Evolutionary conservation across 2,329 filamentous ascomycete species (phyloP).

Genomic region (Botrytis cinerea): DNA sequence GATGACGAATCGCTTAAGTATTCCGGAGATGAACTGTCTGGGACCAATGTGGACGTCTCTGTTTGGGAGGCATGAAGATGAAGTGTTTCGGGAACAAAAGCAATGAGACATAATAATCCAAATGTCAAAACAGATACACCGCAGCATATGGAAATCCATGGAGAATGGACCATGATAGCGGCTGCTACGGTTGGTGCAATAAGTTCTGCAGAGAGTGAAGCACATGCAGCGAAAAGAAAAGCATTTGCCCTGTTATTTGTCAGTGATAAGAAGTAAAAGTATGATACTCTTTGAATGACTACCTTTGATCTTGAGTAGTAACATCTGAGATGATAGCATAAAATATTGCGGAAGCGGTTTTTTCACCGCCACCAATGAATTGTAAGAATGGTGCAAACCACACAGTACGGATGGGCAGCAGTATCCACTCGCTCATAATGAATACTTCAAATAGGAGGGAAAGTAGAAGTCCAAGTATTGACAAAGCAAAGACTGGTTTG

Average conservation of each 20-base stretch:
- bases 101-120: constrained; percentile 31
- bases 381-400: constrained; percentile 42
- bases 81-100: constrained; percentile 41
- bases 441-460: constrained; percentile 38
- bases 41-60: not conserved
- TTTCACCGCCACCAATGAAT: constrained; percentile 44
- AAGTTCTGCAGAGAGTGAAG: constrained; percentile 42
- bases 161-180: constrained; percentile 42
- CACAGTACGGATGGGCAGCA: constrained; percentile 41
- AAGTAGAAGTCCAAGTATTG: constrained; percentile 41
- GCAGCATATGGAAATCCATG: constrained; percentile 36
- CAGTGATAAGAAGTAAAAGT: not conserved
- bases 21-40: constrained; percentile 14
- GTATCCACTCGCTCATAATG: constrained; percentile 42
- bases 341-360: constrained; percentile 41
- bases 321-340: constrained; percentile 45
- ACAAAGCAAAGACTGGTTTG: constrained; percentile 42
- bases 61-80: constrained; percentile 30
- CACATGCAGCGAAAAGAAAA: constrained; percentile 42
- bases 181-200: constrained; percentile 45
- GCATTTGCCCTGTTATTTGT: constrained; percentile 41
- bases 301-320: constrained; percentile 44
- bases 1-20: constrained; percentile 18
- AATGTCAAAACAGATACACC: constrained; percentile 29
- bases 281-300: not conserved